A percentile compares a stretch with the other conserved stretches of the same genome.
Evolutionary conservation across 169 alveolate genomes (phyloP).

Genomic region (Cryptosporidium viatorum): DNA sequence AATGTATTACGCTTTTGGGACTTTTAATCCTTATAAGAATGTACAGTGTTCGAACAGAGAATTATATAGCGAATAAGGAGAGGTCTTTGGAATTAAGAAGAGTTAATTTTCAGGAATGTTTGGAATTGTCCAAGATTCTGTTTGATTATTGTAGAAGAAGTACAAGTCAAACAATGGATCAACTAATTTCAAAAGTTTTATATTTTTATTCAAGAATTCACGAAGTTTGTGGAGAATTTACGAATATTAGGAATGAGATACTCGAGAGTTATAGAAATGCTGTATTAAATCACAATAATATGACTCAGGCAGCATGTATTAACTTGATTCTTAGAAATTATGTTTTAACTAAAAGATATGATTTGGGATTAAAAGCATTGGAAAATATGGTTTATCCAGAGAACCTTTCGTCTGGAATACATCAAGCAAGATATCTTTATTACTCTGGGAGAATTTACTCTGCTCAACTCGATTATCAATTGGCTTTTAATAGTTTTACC

Average conservation of each 20-base stretch:
- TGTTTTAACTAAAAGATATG: conserved; percentile 85
- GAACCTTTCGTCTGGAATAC: conserved; percentile 91
- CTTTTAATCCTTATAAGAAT: conserved; percentile 72
- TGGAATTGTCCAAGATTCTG: conserved; percentile 3
- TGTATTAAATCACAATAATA: conserved; percentile 85
- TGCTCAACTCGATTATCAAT: conserved; percentile 93
- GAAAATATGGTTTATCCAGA: conserved; percentile 88
- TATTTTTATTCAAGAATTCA: conserved; percentile 88
- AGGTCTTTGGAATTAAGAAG: conserved; percentile 20
- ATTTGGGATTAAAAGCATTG: conserved; percentile 80
- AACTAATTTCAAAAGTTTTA: conserved; percentile 83
- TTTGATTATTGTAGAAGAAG: conserved; percentile 46
- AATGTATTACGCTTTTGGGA: conserved; percentile 78
- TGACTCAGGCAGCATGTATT: conserved; percentile 90
- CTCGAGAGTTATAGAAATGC: conserved; percentile 87
- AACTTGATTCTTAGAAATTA: conserved; percentile 90
- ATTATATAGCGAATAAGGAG: conserved; percentile 5
- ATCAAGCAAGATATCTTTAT: conserved; percentile 93
- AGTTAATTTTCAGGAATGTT: not conserved
- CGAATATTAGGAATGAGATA: conserved; percentile 81
- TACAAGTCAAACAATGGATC: conserved; percentile 84
- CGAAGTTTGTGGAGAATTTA: conserved; percentile 86
- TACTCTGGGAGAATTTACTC: conserved; percentile 91
- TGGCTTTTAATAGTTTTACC: conserved; percentile 86
- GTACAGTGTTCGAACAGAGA: conserved; percentile 66